Evolutionary conservation across 352 stramenopile genomes (phyloP).

Genomic region (Peronospora farinosa): DNA sequence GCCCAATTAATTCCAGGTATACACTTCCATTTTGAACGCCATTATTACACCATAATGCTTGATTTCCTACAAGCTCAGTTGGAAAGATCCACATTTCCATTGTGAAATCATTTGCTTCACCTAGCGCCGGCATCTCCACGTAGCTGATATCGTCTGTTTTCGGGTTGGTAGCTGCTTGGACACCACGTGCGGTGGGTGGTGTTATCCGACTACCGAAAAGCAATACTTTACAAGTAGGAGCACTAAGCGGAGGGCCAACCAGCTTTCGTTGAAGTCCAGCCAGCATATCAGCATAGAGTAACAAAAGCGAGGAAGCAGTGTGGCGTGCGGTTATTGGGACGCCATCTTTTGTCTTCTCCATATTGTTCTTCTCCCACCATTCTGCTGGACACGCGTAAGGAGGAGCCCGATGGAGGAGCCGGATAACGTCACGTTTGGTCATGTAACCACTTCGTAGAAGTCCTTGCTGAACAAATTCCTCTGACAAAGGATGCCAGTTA

Average conservation of each 20-base stretch:
- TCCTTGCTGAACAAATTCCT: slow-evolving; percentile 75
- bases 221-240: slow-evolving; percentile 45
- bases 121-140: slow-evolving; percentile 55
- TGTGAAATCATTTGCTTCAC: slow-evolving; percentile 58
- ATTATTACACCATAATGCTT: slow-evolving; percentile 70
- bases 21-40: slow-evolving; percentile 60
- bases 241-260: slow-evolving; percentile 14
- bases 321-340: slow-evolving; percentile 30
- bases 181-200: slow-evolving; percentile 8
- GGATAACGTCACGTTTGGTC: slow-evolving; percentile 75
- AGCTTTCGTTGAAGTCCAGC: slow-evolving; percentile 57
- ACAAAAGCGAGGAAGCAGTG: slow-evolving; percentile 66
- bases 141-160: slow-evolving; percentile 62
- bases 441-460: slow-evolving; percentile 59
- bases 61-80: slow-evolving; percentile 51
- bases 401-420: slow-evolving; percentile 54
- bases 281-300: slow-evolving; percentile 74
- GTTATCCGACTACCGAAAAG: slow-evolving; percentile 47
- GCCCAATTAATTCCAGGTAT: slow-evolving; percentile 66
- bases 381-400: slow-evolving; percentile 41
- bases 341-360: slow-evolving; percentile 10
- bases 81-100: slow-evolving; percentile 81
- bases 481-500: slow-evolving; percentile 74
- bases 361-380: slow-evolving; percentile 61
- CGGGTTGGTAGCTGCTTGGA: slow-evolving; percentile 16